Evolutionary conservation across 2,329 filamentous ascomycete genomes (phyloP).

Genomic region (Phaeosphaeriaceae sp.): DNA sequence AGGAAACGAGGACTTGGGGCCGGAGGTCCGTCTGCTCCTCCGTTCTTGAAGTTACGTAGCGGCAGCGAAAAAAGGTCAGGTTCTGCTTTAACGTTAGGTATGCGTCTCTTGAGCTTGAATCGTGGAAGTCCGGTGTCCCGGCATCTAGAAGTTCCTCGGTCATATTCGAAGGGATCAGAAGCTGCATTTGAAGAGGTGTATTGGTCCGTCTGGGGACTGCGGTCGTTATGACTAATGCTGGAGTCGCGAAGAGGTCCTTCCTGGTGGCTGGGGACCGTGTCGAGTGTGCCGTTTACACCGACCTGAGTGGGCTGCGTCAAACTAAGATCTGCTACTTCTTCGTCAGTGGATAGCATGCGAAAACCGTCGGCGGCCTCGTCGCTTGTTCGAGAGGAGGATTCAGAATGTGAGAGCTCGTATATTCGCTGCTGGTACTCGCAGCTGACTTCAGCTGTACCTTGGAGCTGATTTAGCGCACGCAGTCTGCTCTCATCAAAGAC

Average conservation of each 20-base stretch:
- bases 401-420: background rate
- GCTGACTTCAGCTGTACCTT: background rate
- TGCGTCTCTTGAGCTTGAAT: background rate
- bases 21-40: background rate
- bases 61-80: constrained; percentile 11
- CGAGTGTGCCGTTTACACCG: background rate
- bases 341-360: background rate
- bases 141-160: background rate
- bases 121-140: background rate
- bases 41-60: constrained; percentile 17
- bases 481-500: background rate
- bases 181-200: background rate
- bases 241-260: background rate
- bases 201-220: background rate
- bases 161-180: background rate
- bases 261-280: background rate
- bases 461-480: background rate
- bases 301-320: background rate
- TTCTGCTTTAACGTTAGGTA: background rate
- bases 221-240: background rate
- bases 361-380: background rate
- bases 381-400: background rate
- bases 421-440: background rate
- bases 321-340: background rate
- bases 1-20: background rate